phyloP scores from a whole-genome alignment of 2,329 filamentous ascomycete species.

The Cercospora sp. region DNA sequence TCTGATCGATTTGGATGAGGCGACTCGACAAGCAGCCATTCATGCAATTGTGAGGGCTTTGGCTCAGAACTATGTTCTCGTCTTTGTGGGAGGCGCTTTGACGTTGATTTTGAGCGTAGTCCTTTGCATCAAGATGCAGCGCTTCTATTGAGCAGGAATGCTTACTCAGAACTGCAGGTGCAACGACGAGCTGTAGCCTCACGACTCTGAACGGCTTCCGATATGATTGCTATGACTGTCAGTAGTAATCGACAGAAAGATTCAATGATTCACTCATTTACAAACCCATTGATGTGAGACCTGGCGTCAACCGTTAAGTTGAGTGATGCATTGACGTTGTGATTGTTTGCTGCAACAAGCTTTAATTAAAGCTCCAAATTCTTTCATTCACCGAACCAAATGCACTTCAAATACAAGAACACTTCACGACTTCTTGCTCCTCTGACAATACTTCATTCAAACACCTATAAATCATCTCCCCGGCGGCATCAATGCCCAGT shows the following conservation, averaged over 20 bases:
- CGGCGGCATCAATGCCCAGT: neutral
- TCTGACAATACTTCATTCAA: neutral
- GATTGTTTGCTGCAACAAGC: neutral
- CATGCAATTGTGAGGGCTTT: slow-evolving; percentile 13
- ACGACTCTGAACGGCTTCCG: neutral
- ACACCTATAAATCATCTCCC: neutral
- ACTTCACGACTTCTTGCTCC: neutral
- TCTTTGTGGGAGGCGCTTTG: slow-evolving; percentile 16
- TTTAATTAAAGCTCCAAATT: neutral
- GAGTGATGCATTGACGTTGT: neutral
- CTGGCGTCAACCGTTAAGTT: neutral
- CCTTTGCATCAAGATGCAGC: slow-evolving; percentile 10
- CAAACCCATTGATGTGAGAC: neutral
- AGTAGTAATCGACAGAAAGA: neutral
- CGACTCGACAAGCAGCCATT: slow-evolving; percentile 10
- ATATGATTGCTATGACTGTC: neutral
- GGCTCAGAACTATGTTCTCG: slow-evolving; percentile 13
- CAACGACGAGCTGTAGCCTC: neutral
- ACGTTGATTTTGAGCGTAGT: slow-evolving; percentile 9
- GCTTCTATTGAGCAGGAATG: neutral
- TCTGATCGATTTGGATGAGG: slow-evolving; percentile 5
- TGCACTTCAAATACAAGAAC: neutral
- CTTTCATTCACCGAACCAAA: neutral
- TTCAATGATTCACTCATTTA: neutral
- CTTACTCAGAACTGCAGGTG: neutral